Evolutionary conservation across 768 basidiomycete genomes (phyloP).

Genomic region (Auricularia heimuer): DNA sequence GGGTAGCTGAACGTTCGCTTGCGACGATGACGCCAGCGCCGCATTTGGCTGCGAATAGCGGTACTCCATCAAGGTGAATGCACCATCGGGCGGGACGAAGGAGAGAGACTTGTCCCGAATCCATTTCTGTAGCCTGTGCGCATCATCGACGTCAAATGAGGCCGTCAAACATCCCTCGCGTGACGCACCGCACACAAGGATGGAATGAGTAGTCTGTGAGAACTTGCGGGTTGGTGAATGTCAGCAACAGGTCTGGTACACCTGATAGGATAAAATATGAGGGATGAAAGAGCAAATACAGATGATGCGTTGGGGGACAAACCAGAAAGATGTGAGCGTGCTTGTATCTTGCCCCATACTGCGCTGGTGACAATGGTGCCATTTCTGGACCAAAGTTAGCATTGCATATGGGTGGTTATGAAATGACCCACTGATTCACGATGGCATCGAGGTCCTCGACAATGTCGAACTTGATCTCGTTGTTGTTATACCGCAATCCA

Average conservation of each 20-base stretch:
- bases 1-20: slow-evolving; percentile 24
- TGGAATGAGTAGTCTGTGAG: slow-evolving; percentile 82
- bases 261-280: slow-evolving; percentile 32
- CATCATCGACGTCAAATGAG: slow-evolving; percentile 1
- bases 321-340: slow-evolving; percentile 73
- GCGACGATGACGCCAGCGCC: slow-evolving; percentile 33
- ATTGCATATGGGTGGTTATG: neutral
- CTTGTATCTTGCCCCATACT: slow-evolving; percentile 70
- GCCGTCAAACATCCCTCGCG: slow-evolving; percentile 13
- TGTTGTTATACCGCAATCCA: slow-evolving; percentile 71
- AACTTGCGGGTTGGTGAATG: slow-evolving; percentile 64
- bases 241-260: slow-evolving; percentile 78
- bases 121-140: slow-evolving; percentile 66
- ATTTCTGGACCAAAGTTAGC: slow-evolving; percentile 34
- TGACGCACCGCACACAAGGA: slow-evolving; percentile 70
- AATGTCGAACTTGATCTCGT: slow-evolving; percentile 91
- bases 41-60: slow-evolving; percentile 45
- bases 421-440: slow-evolving; percentile 54
- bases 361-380: slow-evolving; percentile 56
- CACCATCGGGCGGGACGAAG: slow-evolving; percentile 90
- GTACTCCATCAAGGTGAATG: slow-evolving; percentile 78
- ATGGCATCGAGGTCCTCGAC: slow-evolving; percentile 71
- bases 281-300: neutral
- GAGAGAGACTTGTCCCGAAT: slow-evolving; percentile 65
- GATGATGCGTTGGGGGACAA: slow-evolving; percentile 3